phyloP scores from a whole-genome alignment of 306 rosid species.

The Myrica gale region DNA sequence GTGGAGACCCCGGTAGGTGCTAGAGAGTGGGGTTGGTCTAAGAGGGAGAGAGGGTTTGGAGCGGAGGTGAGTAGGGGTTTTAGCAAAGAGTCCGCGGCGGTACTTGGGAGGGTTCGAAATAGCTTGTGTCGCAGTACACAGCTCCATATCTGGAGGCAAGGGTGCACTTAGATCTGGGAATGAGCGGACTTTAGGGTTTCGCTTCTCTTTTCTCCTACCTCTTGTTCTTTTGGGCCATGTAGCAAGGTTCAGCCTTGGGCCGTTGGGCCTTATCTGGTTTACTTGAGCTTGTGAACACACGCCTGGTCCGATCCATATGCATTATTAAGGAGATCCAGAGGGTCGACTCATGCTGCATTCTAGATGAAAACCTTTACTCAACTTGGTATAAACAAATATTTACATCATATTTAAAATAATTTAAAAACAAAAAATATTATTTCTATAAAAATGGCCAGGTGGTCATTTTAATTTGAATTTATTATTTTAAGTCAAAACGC shows the following conservation, averaged over 20 bases:
- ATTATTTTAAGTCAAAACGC: too few species aligned
- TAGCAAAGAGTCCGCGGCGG: not conserved
- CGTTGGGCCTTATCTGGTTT: too few species aligned
- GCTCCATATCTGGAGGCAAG: conserved; percentile 23
- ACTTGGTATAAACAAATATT: too few species aligned
- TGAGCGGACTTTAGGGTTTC: conserved; percentile 18
- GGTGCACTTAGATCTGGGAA: not conserved
- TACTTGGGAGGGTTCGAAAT: conserved; percentile 6
- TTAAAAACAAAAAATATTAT: too few species aligned
- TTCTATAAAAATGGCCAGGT: too few species aligned
- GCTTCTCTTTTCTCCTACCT: not conserved
- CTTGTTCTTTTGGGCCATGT: not conserved
- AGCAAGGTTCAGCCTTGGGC: not conserved
- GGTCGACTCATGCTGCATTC: too few species aligned
- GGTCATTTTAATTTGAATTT: too few species aligned
- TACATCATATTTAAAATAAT: too few species aligned
- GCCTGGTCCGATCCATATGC: too few species aligned
- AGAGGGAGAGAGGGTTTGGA: conserved; percentile 13
- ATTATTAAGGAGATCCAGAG: too few species aligned
- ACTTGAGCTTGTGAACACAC: too few species aligned
- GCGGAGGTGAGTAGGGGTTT: conserved; percentile 16
- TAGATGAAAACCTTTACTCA: too few species aligned
- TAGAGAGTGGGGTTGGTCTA: not conserved
- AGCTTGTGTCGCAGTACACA: conserved; percentile 25
- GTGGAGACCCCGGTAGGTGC: conserved; percentile 7